Evolutionary conservation across 352 stramenopile species (phyloP), one percentile per base, ranked within the genome.

Genomic region (Globisporangium nagaii): DNA sequence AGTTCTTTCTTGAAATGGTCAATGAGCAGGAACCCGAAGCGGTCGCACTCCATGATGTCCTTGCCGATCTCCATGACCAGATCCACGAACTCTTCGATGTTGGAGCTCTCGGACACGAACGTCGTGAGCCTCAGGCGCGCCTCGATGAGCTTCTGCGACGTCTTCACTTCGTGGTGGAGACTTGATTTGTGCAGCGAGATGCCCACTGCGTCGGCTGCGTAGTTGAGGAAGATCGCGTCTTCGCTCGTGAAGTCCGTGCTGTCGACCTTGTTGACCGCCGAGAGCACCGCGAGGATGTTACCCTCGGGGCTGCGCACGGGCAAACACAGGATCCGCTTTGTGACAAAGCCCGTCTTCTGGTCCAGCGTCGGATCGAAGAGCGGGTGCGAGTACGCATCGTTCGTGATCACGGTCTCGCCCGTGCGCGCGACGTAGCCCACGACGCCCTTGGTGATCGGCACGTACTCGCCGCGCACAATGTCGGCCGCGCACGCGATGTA

Each of bases 1-100:
- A 89, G 69, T 49, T 89, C 78, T 39, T 86, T 78, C 46, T 89
- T 89, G 53, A 89, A 78, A 43, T 89, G 78, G 25, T 89, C 78
- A 11, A 86, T 81, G 39, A 89, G 75, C 19, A 89, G 40, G 22
- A 89, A 62, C 0, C 78, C 78, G 39, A 89, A 89, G 44, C 78
- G 78, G 42, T 86, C 78, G 42, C 78, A 89, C 7, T 79, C 70
- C 75, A 89, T 89, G 42, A 89, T 81, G 11, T 84, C 70, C 34
- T 87, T 86, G 24, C 79, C 79, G n/a, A 84, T 63, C 19, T 82
- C 71, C 73, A 87, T 86, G 22, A 89, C 76, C 44, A 89, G 60
- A 24, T 87, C 66, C 39, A 83, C 78, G 30, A 89, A 86, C 32
- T 66, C 61, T 12, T 84, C 73, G 39, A 89, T 82, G 50, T 86